Evolutionary conservation across 1,139 yeast genomes (phyloP).

Genomic region (Kodamaea ohmeri): DNA sequence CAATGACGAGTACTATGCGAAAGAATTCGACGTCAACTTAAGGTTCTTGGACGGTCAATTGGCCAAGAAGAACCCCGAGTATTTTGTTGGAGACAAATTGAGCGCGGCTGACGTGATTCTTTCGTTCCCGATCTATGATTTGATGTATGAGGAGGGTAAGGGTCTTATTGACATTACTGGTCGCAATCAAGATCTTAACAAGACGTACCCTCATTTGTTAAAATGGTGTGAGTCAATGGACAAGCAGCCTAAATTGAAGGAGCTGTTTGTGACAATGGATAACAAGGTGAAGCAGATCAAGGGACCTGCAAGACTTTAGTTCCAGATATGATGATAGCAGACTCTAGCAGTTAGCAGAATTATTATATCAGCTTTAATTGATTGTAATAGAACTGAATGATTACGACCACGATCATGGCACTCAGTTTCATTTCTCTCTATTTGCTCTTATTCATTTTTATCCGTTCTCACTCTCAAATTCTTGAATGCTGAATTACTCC

Average conservation of each 20-base stretch:
- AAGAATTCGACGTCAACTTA: conserved; percentile 41
- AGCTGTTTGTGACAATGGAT: conserved; percentile 1
- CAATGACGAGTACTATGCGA: conserved; percentile 40
- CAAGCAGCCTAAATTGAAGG: conserved; percentile 3
- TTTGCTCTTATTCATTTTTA: too few relatives aligned
- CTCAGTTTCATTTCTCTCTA: too few relatives aligned
- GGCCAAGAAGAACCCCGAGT: conserved; percentile 40
- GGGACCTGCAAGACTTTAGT: neutral
- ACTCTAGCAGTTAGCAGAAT: too few relatives aligned
- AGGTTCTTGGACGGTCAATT: conserved; percentile 41
- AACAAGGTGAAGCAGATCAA: neutral
- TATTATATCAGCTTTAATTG: too few relatives aligned
- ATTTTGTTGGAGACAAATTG: conserved; percentile 53
- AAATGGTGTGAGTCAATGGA: conserved; percentile 5
- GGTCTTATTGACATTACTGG: conserved; percentile 2
- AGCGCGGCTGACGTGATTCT: conserved; percentile 61
- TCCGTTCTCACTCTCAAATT: too few relatives aligned
- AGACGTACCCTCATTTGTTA: conserved; percentile 2
- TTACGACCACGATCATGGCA: too few relatives aligned
- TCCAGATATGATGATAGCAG: neutral
- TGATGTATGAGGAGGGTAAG: neutral
- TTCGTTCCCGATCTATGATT: conserved; percentile 41
- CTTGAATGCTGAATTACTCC: too few relatives aligned
- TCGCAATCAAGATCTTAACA: neutral
- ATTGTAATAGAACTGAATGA: too few relatives aligned